These are phyloP conservation scores for Handroanthus guayacan DNA, from an alignment of 257 asterid genomes.

Conservation along the genomic window DNA sequence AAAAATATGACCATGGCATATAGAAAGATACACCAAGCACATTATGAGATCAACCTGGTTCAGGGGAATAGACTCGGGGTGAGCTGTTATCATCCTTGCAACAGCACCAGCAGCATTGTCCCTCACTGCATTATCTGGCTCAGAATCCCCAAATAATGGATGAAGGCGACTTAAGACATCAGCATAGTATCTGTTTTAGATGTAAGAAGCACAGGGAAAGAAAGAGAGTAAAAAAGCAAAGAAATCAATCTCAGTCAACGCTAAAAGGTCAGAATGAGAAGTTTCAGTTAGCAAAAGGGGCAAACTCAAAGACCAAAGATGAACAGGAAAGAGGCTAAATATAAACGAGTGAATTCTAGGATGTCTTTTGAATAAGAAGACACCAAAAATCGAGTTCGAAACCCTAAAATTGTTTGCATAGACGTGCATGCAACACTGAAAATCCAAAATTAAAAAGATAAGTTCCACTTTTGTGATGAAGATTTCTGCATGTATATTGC, in stretches of 20 bases:
- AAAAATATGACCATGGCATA: constrained; percentile 28
- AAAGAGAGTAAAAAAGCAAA: constrained; percentile 17
- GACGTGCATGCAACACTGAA: background rate
- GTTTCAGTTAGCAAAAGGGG: background rate
- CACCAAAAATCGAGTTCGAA: constrained; percentile 16
- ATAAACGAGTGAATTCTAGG: constrained; percentile 12
- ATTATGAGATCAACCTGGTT: constrained; percentile 66
- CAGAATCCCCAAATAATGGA: constrained; percentile 90
- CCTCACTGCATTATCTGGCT: constrained; percentile 93
- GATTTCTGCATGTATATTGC: background rate
- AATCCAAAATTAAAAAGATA: background rate
- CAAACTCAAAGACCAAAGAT: constrained; percentile 4
- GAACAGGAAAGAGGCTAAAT: background rate
- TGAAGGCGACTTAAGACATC: constrained; percentile 74
- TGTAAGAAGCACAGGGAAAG: constrained; percentile 37
- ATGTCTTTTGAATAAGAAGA: constrained; percentile 6
- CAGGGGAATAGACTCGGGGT: constrained; percentile 85
- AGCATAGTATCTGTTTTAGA: constrained; percentile 62
- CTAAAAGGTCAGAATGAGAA: constrained; percentile 18
- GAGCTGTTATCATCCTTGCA: constrained; percentile 93
- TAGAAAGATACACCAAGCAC: constrained; percentile 23
- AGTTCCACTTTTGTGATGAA: background rate
- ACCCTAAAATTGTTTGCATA: background rate
- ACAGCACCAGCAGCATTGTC: constrained; percentile 99
- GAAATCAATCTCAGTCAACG: background rate